Conservation (phyloP, 257 asterid genomes). For the Salvia hispanica region DNA sequence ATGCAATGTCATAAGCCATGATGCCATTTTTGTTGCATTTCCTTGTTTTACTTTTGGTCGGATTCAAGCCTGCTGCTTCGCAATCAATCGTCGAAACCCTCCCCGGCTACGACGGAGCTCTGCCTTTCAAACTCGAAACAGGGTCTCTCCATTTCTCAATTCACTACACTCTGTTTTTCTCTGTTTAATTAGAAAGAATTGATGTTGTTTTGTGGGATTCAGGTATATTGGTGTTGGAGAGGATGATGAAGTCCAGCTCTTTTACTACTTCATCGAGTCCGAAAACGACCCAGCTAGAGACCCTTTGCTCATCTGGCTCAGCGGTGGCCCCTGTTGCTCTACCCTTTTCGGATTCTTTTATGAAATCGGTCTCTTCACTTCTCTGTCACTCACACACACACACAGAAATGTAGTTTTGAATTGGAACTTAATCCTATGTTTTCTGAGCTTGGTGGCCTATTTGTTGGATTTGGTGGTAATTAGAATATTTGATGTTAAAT, state of each 20-base stretch:
- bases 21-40: too few relatives aligned
- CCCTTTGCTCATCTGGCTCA: slow-evolving; percentile 20
- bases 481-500: too few relatives aligned
- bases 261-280: slow-evolving; percentile 27
- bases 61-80: background rate
- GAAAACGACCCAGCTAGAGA: background rate
- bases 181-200: background rate
- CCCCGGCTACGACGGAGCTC: slow-evolving; percentile 7
- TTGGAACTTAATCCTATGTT: too few relatives aligned
- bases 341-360: slow-evolving; percentile 17
- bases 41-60: too few relatives aligned
- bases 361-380: slow-evolving; percentile 1
- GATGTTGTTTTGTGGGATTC: background rate
- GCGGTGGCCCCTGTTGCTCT: slow-evolving; percentile 31
- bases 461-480: too few relatives aligned
- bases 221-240: slow-evolving; percentile 16
- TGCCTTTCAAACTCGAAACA: slow-evolving; percentile 20
- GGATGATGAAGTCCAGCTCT: slow-evolving; percentile 7
- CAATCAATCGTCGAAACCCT: background rate
- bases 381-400: background rate
- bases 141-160: background rate
- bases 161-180: background rate
- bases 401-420: too few relatives aligned
- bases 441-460: too few relatives aligned
- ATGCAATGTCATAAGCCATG: too few relatives aligned